phyloP scores from a whole-genome alignment of 345 rosid species.

The Conringia planisiliqua region DNA sequence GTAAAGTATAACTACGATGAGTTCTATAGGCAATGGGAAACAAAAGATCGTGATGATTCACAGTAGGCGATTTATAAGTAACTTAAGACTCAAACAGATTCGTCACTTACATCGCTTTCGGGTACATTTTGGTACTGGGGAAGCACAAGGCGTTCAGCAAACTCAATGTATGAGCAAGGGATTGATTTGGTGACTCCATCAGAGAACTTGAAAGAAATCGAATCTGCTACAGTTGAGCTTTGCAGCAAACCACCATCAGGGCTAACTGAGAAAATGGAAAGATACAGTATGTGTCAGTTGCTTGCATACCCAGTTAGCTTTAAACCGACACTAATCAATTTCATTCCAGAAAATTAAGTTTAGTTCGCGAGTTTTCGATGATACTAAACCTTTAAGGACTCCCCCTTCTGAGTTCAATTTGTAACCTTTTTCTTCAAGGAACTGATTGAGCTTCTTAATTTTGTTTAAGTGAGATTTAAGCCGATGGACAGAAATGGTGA shows the following conservation, averaged over 20 bases:
- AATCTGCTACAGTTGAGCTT: constrained; percentile 94
- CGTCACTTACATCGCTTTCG: constrained; percentile 47
- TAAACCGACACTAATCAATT: not conserved
- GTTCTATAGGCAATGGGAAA: not conserved
- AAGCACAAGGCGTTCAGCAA: constrained; percentile 90
- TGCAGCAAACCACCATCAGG: constrained; percentile 90
- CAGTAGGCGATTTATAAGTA: not conserved
- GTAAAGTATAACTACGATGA: not conserved
- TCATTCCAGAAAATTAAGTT: not conserved
- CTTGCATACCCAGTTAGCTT: not conserved
- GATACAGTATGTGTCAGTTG: not conserved
- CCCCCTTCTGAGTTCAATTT: constrained; percentile 89
- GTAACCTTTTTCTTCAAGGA: constrained; percentile 63
- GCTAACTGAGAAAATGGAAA: constrained; percentile 52
- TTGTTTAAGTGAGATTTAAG: constrained; percentile 65
- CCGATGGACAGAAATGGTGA: constrained; percentile 74
- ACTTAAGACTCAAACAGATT: not conserved
- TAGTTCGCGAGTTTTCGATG: not conserved
- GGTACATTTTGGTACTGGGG: constrained; percentile 59
- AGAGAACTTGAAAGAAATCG: constrained; percentile 55
- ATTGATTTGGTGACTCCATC: constrained; percentile 63
- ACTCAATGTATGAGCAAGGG: constrained; percentile 94
- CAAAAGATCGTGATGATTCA: not conserved
- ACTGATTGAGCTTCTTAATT: constrained; percentile 61
- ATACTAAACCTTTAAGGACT: constrained; percentile 67